phyloP scores from a whole-genome alignment of 2,329 filamentous ascomycete species.

The Diaporthe ampelina region DNA sequence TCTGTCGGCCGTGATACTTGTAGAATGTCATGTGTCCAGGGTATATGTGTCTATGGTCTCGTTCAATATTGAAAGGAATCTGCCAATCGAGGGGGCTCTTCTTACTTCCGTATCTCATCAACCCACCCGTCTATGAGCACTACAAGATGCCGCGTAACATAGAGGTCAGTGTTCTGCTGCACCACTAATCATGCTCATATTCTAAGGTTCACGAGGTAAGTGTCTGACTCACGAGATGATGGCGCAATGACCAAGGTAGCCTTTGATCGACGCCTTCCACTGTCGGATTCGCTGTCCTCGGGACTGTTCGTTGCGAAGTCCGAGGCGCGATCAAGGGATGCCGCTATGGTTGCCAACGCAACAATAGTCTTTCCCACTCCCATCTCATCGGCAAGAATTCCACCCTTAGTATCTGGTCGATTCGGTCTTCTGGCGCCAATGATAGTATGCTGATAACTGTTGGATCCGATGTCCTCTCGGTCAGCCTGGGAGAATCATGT shows the following conservation, averaged over 20 bases:
- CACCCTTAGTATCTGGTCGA: conserved; percentile 46
- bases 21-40: neutral
- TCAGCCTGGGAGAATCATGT: neutral
- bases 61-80: neutral
- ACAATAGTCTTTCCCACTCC: conserved; percentile 71
- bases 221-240: neutral
- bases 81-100: neutral
- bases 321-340: neutral
- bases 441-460: conserved; percentile 3
- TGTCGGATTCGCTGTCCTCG: conserved; percentile 46
- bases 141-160: neutral
- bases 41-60: conserved; percentile 1
- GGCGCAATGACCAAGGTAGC: neutral
- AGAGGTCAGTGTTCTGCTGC: neutral
- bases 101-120: conserved; percentile 11
- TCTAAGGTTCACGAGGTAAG: neutral
- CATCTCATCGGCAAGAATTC: conserved; percentile 73
- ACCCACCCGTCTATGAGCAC: conserved; percentile 7
- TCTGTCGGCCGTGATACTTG: conserved; percentile 1
- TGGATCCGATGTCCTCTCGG: neutral
- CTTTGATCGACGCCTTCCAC: neutral
- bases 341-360: conserved; percentile 56
- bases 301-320: neutral
- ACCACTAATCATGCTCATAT: neutral
- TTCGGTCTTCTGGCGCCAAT: neutral